These are phyloP conservation scores for Pyrus hybrid DNA, from an alignment of 331 rosid species.

Conservation along the genomic window DNA sequence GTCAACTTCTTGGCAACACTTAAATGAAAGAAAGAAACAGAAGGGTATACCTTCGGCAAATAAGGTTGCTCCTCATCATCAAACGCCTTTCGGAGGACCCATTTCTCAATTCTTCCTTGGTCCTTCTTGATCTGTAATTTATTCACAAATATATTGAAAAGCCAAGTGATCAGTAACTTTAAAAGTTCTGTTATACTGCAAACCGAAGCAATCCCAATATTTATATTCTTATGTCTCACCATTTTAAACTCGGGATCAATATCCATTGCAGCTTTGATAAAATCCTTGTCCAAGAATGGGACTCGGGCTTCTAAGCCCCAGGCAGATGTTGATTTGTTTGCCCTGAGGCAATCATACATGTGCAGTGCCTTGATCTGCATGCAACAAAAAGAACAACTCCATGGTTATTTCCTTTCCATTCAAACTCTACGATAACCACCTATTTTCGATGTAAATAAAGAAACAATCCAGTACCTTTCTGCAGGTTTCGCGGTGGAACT, in stretches of 20 bases:
- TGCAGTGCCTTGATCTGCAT: constrained; percentile 86
- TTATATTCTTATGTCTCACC: constrained; percentile 24
- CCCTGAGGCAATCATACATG: constrained; percentile 83
- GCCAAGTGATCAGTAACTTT: neutral
- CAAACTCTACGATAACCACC: neutral
- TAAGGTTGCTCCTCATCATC: constrained; percentile 84
- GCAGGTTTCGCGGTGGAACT: constrained; percentile 87
- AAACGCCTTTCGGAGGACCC: constrained; percentile 80
- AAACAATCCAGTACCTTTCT: constrained; percentile 49
- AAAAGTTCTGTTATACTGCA: too few species aligned
- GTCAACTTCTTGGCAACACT: neutral
- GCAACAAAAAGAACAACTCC: neutral
- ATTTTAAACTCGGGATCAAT: constrained; percentile 72
- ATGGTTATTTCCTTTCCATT: neutral
- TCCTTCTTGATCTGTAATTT: constrained; percentile 55
- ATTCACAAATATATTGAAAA: neutral
- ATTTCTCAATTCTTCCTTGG: constrained; percentile 82
- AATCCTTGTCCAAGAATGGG: constrained; percentile 84
- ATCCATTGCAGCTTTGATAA: constrained; percentile 65
- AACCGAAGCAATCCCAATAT: neutral
- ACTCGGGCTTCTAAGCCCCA: constrained; percentile 98
- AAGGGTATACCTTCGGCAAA: constrained; percentile 61
- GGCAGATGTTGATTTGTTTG: constrained; percentile 82
- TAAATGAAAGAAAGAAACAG: neutral
- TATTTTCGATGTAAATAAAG: neutral